These are phyloP conservation scores for Cornus kousa DNA, from an alignment of 148 eudicot species.

Conservation along the genomic window DNA sequence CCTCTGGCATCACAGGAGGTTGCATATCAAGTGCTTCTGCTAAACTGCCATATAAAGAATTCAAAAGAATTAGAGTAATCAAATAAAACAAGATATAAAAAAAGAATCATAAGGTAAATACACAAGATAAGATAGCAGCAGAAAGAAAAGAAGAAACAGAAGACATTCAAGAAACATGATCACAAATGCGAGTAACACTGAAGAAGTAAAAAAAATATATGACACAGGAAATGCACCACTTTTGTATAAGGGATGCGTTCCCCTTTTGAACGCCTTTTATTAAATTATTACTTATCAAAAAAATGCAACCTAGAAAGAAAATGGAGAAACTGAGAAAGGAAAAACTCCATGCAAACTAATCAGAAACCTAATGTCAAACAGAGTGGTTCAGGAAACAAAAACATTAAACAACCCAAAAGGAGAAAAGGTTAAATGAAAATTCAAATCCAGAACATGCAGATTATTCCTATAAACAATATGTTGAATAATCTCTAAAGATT, in stretches of 20 bases:
- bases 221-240: background rate
- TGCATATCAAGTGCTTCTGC: constrained; percentile 99
- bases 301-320: background rate
- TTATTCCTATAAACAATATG: background rate
- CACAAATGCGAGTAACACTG: background rate
- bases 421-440: no score
- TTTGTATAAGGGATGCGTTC: no score
- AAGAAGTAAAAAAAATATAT: no score
- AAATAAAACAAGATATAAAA: constrained; percentile 9
- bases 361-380: background rate
- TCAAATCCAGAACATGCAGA: background rate
- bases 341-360: background rate
- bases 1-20: constrained; percentile 97
- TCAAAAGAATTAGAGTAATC: background rate
- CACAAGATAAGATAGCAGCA: background rate
- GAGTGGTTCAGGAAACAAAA: background rate
- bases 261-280: no score
- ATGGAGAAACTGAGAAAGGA: background rate
- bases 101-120: constrained; percentile 4
- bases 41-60: constrained; percentile 42
- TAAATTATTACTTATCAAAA: no score
- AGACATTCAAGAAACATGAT: background rate
- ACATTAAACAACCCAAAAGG: background rate
- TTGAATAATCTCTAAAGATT: background rate
- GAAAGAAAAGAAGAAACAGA: background rate